Evolutionary conservation across 768 basidiomycete genomes (phyloP).

Genomic region (Lentinula raphanica): DNA sequence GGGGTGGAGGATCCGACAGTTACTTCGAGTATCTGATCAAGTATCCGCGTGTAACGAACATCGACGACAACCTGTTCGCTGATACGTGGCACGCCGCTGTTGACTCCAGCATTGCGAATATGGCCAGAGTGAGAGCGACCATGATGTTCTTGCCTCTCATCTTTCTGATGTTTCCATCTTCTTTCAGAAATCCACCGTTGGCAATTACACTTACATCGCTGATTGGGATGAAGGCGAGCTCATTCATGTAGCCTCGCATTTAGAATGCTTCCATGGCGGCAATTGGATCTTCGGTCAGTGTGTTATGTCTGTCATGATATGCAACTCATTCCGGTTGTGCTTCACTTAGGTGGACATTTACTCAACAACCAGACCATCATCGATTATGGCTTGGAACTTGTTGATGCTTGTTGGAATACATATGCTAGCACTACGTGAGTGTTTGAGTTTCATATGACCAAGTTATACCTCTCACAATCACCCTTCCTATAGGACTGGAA

Average conservation of each 20-base stretch:
- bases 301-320: background rate
- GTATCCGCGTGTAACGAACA: conserved; percentile 45
- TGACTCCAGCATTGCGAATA: conserved; percentile 47
- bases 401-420: conserved; percentile 78
- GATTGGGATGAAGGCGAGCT: conserved; percentile 43
- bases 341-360: conserved; percentile 51
- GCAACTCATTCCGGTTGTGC: background rate
- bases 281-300: conserved; percentile 65
- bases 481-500: conserved; percentile 49
- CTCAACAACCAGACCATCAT: conserved; percentile 70
- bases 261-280: conserved; percentile 71
- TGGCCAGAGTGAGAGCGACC: conserved; percentile 40
- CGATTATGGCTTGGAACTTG: conserved; percentile 51
- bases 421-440: conserved; percentile 65
- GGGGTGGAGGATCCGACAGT: conserved; percentile 49
- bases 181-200: conserved; percentile 57
- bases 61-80: conserved; percentile 39
- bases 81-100: conserved; percentile 45
- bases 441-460: background rate
- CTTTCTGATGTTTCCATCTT: background rate
- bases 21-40: conserved; percentile 53
- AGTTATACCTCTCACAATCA: background rate
- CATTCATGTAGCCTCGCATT: conserved; percentile 53
- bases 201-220: conserved; percentile 56
- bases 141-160: background rate